phyloP scores from a whole-genome alignment of 768 basidiomycete species.

The Lactifluus subvellereus region DNA sequence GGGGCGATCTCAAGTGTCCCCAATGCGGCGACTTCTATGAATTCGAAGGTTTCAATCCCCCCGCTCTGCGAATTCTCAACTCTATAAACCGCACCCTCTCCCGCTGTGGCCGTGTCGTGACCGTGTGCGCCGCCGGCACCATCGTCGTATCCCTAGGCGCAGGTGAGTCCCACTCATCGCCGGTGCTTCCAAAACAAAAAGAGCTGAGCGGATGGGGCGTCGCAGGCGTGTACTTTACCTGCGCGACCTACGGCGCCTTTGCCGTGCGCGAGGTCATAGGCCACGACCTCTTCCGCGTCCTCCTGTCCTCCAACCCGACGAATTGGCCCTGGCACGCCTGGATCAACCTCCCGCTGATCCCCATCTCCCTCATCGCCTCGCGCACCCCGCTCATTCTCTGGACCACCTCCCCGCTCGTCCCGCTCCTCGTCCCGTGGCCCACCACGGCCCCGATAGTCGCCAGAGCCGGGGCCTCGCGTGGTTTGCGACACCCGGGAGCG shows the following conservation, averaged over 20 bases:
- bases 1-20: conserved; percentile 71
- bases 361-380: conserved; percentile 58
- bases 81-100: conserved; percentile 46
- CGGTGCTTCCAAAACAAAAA: conserved; percentile 22
- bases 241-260: conserved; percentile 66
- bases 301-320: conserved; percentile 61
- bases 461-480: neutral
- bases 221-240: conserved; percentile 42
- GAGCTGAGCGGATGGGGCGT: conserved; percentile 29
- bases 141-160: conserved; percentile 52
- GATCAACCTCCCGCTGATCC: conserved; percentile 68
- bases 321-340: conserved; percentile 76
- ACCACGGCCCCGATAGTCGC: conserved; percentile 25
- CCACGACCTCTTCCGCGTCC: conserved; percentile 46
- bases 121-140: conserved; percentile 44
- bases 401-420: conserved; percentile 29
- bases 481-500: neutral
- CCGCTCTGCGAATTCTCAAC: conserved; percentile 45
- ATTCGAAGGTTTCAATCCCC: conserved; percentile 58
- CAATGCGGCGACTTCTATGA: conserved; percentile 67
- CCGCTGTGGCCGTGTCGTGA: conserved; percentile 46
- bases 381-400: conserved; percentile 33
- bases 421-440: conserved; percentile 33
- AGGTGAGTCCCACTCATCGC: conserved; percentile 39
- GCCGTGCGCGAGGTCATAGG: conserved; percentile 68